Evolutionary conservation across 495 filamentous ascomycete genomes (phyloP).

Genomic region (Penicillium roqueforti): DNA sequence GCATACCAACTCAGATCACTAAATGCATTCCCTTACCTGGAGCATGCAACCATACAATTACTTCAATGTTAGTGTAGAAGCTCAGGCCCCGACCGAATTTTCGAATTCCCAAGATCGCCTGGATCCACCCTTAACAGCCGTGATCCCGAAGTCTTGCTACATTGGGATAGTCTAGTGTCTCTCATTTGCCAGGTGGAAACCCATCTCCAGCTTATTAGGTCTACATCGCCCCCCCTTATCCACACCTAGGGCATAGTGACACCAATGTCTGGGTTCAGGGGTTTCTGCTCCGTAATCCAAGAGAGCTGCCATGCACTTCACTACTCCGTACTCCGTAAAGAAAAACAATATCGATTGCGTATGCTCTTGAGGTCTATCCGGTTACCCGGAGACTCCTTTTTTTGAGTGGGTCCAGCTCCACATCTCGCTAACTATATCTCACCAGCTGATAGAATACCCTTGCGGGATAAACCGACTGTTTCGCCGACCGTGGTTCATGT

Average conservation of each 20-base stretch:
- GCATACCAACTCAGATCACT: neutral
- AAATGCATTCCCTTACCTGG: neutral
- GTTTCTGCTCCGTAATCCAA: neutral
- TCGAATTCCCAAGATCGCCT: slow-evolving; percentile 1
- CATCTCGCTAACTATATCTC: slow-evolving; percentile 29
- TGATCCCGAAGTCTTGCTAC: slow-evolving; percentile 1
- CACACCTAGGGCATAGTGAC: neutral
- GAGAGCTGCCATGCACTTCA: no score
- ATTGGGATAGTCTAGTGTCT: neutral
- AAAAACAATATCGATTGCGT: neutral
- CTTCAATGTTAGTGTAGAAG: neutral
- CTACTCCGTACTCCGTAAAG: no score
- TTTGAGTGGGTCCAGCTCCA: slow-evolving; percentile 21
- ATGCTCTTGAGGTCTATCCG: slow-evolving; percentile 13
- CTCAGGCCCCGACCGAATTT: neutral
- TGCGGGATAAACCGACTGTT: slow-evolving; percentile 29
- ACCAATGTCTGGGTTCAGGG: neutral
- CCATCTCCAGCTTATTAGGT: neutral
- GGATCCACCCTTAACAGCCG: neutral
- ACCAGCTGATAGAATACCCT: slow-evolving; percentile 13
- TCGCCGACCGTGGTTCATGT: slow-evolving; percentile 24
- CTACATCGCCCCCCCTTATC: neutral
- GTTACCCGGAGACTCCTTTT: slow-evolving; percentile 23
- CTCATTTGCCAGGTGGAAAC: neutral
- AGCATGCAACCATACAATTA: neutral